A percentile compares a stretch with the other conserved stretches of the same genome.
Conservation (phyloP, 352 stramenopile genomes). For the Globisporangium cystogenes region DNA sequence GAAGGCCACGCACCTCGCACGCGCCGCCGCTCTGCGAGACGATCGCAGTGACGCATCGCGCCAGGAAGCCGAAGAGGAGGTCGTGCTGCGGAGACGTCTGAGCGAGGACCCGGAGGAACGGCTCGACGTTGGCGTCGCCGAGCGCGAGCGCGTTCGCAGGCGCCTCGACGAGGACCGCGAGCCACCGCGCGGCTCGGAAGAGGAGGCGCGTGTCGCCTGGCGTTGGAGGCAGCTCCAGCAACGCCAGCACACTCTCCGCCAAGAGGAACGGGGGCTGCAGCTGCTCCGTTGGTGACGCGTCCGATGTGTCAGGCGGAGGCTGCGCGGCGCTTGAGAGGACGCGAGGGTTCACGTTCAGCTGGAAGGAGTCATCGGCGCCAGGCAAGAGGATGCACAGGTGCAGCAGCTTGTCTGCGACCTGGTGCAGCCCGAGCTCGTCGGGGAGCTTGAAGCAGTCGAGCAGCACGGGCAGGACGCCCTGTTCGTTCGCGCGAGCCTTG, state of each 20-base stretch:
- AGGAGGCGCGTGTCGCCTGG: constrained; percentile 11
- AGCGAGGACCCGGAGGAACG: constrained; percentile 32
- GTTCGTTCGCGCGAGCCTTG: constrained; percentile 29
- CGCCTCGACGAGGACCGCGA: constrained; percentile 33
- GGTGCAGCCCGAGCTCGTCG: constrained; percentile 24
- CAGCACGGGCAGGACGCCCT: constrained; percentile 28
- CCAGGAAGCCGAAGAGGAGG: constrained; percentile 36
- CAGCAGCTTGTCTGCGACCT: constrained; percentile 56
- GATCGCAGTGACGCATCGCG: constrained; percentile 38
- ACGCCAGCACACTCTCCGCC: constrained; percentile 22
- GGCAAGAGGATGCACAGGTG: constrained; percentile 27
- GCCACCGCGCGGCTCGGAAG: constrained; percentile 52
- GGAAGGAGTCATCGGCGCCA: background rate
- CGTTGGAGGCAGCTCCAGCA: constrained; percentile 24
- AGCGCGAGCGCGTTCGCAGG: constrained; percentile 33
- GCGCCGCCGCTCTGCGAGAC: constrained; percentile 22
- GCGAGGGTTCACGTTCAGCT: constrained; percentile 12
- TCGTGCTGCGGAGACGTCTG: constrained; percentile 16
- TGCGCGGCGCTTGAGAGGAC: constrained; percentile 10
- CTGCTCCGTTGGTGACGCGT: background rate
- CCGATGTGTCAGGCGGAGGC: background rate
- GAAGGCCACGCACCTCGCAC: constrained; percentile 30
- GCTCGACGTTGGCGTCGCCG: constrained; percentile 22
- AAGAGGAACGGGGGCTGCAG: constrained; percentile 24
- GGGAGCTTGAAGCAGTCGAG: constrained; percentile 39